Evolutionary conservation across 208 protist species (phyloP).

Genomic region (Crithidia thermophila): DNA sequence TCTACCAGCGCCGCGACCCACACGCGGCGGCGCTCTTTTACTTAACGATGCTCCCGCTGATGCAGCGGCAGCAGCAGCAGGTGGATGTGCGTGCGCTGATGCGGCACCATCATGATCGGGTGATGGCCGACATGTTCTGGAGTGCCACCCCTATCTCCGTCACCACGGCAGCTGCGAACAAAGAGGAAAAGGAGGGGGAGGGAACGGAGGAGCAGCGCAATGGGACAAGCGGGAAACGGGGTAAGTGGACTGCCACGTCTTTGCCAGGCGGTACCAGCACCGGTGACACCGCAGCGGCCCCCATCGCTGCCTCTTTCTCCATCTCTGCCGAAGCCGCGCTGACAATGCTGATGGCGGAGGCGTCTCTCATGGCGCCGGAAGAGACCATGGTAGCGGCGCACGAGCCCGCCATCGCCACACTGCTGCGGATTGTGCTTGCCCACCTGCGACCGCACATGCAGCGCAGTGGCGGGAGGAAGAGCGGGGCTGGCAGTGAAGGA

Average conservation of each 20-base stretch:
- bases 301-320: slow-evolving; percentile 4
- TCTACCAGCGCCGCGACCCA: slow-evolving; percentile 47
- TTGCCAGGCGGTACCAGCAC: background rate
- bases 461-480: background rate
- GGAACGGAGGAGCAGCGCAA: too few species aligned
- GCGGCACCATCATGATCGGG: slow-evolving; percentile 12
- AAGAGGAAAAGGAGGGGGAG: background rate
- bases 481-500: background rate
- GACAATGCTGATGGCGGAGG: slow-evolving; percentile 13
- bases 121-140: slow-evolving; percentile 19
- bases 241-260: slow-evolving; percentile 7
- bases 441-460: slow-evolving; percentile 16
- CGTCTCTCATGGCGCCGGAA: slow-evolving; percentile 11
- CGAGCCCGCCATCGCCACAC: slow-evolving; percentile 13
- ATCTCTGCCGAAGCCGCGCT: slow-evolving; percentile 15
- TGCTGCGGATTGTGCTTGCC: slow-evolving; percentile 19
- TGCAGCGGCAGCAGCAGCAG: background rate
- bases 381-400: slow-evolving; percentile 15
- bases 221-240: slow-evolving; percentile 2
- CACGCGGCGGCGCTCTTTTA: slow-evolving; percentile 25
- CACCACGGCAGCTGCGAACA: background rate
- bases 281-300: background rate
- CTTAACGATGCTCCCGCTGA: slow-evolving; percentile 1
- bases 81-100: slow-evolving; percentile 4
- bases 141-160: background rate